Conservation (phyloP, 2,329 filamentous ascomycete species). For the Bipolaris zeicola region DNA sequence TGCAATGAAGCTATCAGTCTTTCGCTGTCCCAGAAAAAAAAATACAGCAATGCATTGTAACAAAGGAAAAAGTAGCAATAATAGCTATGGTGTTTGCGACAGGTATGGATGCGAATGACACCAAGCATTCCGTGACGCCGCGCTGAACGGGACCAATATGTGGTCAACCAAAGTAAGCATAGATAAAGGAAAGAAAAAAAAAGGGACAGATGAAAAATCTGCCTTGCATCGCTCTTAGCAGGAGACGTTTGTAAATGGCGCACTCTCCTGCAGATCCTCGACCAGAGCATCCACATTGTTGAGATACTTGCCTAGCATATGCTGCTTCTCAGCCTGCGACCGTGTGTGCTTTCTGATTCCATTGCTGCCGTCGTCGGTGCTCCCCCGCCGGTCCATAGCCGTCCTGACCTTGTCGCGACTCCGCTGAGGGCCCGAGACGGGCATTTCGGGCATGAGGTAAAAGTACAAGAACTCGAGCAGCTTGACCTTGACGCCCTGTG, state of each 20-base stretch:
- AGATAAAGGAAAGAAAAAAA: conserved; percentile 17
- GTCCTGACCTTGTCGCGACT: conserved; percentile 43
- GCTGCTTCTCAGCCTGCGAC: conserved; percentile 81
- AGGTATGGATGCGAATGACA: conserved; percentile 13
- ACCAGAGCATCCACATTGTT: conserved; percentile 82
- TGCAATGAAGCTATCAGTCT: conserved; percentile 25
- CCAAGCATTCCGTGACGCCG: conserved; percentile 32
- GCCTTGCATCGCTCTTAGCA: conserved; percentile 20
- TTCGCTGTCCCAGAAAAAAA: conserved; percentile 5
- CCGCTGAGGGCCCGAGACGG: conserved; percentile 48
- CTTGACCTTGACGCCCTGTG: conserved; percentile 89
- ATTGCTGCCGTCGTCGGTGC: conserved; percentile 38
- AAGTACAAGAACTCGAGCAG: conserved; percentile 98
- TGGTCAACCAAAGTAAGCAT: conserved; percentile 13
- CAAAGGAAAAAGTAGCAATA: conserved; percentile 17
- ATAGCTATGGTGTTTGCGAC: conserved; percentile 17
- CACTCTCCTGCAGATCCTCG: conserved; percentile 78
- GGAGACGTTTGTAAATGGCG: conserved; percentile 57
- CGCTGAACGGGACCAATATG: conserved; percentile 29
- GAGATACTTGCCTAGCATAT: conserved; percentile 75
- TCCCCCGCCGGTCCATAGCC: conserved; percentile 42
- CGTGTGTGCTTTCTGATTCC: conserved; percentile 51
- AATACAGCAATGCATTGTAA: conserved; percentile 8
- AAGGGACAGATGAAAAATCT: not conserved
- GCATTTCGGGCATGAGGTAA: conserved; percentile 93